Evolutionary conservation across 202 grass and related monocot genomes (phyloP).

Genomic region (Alloteropsis angusta): DNA sequence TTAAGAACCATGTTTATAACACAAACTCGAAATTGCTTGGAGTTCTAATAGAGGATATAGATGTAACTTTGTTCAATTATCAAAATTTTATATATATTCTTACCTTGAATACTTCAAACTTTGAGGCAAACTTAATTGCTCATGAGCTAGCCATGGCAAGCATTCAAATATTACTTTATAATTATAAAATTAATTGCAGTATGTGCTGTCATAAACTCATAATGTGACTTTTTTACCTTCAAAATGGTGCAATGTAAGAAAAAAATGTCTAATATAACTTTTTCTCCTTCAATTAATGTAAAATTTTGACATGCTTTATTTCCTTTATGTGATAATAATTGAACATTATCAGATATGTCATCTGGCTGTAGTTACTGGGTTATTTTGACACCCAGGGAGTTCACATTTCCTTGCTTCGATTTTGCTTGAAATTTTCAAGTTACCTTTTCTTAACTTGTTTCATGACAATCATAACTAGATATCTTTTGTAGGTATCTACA

Average conservation of each 20-base stretch:
- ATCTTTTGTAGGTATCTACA: conserved; percentile 70
- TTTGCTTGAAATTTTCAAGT: background rate
- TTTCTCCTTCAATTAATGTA: too few relatives aligned
- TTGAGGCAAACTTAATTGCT: too few relatives aligned
- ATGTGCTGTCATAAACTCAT: too few relatives aligned
- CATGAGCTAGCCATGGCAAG: too few relatives aligned
- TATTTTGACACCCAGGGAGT: background rate
- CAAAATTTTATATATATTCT: background rate
- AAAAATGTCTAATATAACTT: too few relatives aligned
- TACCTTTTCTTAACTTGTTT: background rate
- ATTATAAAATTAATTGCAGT: too few relatives aligned
- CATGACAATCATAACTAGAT: conserved; percentile 5
- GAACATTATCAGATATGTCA: background rate
- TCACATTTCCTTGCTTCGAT: background rate
- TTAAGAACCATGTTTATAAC: too few relatives aligned
- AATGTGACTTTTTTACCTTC: too few relatives aligned
- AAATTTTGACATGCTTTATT: background rate
- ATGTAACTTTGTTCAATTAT: background rate
- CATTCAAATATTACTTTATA: too few relatives aligned
- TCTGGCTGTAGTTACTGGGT: background rate
- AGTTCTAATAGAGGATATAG: too few relatives aligned
- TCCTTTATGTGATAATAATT: background rate
- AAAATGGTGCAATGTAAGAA: too few relatives aligned
- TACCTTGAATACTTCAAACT: too few relatives aligned
- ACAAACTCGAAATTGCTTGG: background rate